Evolutionary conservation across 2,329 filamentous ascomycete genomes (phyloP).

Genomic region (Proliferodiscus dingleyae): DNA sequence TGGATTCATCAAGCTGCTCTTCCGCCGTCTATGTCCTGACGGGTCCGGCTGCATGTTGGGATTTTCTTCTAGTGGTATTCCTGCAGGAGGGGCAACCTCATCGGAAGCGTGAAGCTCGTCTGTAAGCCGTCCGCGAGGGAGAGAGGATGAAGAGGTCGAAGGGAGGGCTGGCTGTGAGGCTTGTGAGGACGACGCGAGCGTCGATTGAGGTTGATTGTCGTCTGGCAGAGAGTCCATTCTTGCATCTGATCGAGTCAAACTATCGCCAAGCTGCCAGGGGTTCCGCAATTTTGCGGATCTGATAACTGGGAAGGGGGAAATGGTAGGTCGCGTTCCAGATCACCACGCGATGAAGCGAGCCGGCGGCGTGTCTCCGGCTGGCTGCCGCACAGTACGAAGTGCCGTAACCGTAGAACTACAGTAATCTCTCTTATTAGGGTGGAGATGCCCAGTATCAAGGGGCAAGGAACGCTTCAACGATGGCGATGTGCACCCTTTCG

Average conservation of each 20-base stretch:
- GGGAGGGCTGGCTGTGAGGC: conserved; percentile 12
- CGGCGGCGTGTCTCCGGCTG: too few relatives aligned
- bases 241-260: neutral
- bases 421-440: too few relatives aligned
- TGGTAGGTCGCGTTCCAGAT: too few relatives aligned
- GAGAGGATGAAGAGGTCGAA: conserved; percentile 13
- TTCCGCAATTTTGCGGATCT: too few relatives aligned
- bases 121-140: conserved; percentile 11
- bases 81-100: conserved; percentile 21
- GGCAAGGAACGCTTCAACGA: too few relatives aligned
- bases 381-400: too few relatives aligned
- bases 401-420: too few relatives aligned
- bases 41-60: conserved; percentile 22
- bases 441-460: too few relatives aligned
- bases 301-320: too few relatives aligned
- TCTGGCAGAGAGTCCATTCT: neutral
- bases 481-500: too few relatives aligned
- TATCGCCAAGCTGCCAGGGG: too few relatives aligned
- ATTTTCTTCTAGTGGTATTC: conserved; percentile 16
- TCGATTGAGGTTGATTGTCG: neutral
- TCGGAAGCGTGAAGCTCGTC: conserved; percentile 20
- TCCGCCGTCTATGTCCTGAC: conserved; percentile 30
- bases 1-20: conserved; percentile 29
- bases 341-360: too few relatives aligned
- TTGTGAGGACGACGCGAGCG: conserved; percentile 2